Evolutionary conservation across 805 yeast species (phyloP), one percentile per base, ranked within the genome.

Genomic region (Wickerhamomyces xylosicus): DNA sequence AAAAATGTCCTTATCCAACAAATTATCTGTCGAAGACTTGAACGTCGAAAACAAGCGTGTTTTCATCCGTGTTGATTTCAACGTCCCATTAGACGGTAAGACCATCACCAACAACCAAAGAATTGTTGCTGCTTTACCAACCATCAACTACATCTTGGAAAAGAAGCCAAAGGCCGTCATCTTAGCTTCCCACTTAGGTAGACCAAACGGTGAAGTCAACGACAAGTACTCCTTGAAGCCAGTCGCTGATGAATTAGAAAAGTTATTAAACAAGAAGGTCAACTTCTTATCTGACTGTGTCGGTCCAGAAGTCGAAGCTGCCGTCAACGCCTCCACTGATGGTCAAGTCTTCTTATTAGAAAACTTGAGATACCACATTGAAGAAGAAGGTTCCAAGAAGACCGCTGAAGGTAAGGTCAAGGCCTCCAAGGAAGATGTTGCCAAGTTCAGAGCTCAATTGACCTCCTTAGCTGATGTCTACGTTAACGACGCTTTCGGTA

Each of bases 51-150:
- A 76, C 66, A 89, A 92, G 77, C 79, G 97, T 64, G 99, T 92
- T 65, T 89, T 92, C 72, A 90, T 92, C 76, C 85, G 99, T 72
- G 98, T 94, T 47, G 97, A 90, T 66, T 84, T 84, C 77, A 84
- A 84, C 70, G 95, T 84, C 50, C 95, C 95, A 63, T 79, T 92
- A 56, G 97, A 92, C 61, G 97, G 97, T 54, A 77, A 75, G 59
- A 89, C 80, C 63, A 92, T 92, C 74, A 94, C 99, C 72, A 92
- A 94, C 79, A 94, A 92, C 75, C 97, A 92, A 73, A 83, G 99
- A 72, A 92, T 92, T 61, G 97, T 89, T 57, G 99, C 98, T 63
- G 98, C 99, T 53, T 71, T 94, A 57, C 99, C 99, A 66, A 90
- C 99, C 54, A 92, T 92, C 72, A 67, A 94, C 69, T 92, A 90